Conservation (phyloP, 805 yeast species). For the Yarrowia yakushimensis region DNA sequence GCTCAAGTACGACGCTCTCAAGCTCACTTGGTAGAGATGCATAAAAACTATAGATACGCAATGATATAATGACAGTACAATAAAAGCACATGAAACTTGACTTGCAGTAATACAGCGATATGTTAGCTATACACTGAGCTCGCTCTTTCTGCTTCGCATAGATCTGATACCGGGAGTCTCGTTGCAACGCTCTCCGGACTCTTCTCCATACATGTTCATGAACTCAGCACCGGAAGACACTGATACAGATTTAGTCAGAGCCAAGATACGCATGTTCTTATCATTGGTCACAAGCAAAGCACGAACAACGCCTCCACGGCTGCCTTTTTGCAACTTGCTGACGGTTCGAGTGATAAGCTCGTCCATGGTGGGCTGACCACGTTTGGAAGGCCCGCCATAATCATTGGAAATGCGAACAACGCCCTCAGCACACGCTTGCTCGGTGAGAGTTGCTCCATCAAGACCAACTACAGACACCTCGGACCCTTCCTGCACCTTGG, state of each 20-base stretch:
- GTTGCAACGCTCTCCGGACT: conserved; percentile 10
- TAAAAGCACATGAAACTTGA: too few relatives aligned
- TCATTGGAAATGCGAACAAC: not conserved
- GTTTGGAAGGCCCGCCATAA: not conserved
- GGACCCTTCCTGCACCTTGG: not conserved
- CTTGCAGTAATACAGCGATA: not conserved
- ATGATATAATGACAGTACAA: not conserved
- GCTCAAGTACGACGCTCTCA: conserved; percentile 56
- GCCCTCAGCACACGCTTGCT: not conserved
- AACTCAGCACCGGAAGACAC: conserved; percentile 11
- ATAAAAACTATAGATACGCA: not conserved
- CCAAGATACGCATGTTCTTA: conserved; percentile 14
- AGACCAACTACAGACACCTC: not conserved
- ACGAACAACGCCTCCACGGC: not conserved
- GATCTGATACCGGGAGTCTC: conserved; percentile 14
- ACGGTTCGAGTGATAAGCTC: not conserved
- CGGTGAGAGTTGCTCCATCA: not conserved
- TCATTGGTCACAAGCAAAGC: conserved; percentile 16
- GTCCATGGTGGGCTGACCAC: conserved; percentile 5
- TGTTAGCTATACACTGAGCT: conserved; percentile 1
- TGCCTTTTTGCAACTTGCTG: not conserved
- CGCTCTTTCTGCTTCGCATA: conserved; percentile 23
- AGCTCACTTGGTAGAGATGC: conserved; percentile 2
- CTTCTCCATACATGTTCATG: conserved; percentile 20
- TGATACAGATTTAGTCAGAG: not conserved